Evolutionary conservation across 2,329 filamentous ascomycete genomes (phyloP).

Genomic region (Metarhizium humberi): DNA sequence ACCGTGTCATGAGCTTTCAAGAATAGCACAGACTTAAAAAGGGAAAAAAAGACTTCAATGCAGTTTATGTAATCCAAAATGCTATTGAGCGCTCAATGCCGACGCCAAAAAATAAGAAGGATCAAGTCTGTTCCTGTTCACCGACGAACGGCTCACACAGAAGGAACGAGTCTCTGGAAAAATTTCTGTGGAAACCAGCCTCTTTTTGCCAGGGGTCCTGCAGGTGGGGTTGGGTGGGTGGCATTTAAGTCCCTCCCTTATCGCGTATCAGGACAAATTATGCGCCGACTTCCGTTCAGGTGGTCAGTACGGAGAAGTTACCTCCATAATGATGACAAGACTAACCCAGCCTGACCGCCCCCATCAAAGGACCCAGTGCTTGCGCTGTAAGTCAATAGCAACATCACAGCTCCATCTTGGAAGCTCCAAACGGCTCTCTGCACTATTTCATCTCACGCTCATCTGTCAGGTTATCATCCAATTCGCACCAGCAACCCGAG

Average conservation of each 20-base stretch:
- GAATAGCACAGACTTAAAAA: constrained; percentile 4
- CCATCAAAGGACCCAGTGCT: too few relatives aligned
- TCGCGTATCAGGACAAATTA: constrained; percentile 10
- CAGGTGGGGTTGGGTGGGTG: constrained; percentile 3
- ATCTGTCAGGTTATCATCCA: neutral
- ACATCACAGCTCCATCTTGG: too few relatives aligned
- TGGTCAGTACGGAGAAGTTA: too few relatives aligned
- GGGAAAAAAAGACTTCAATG: neutral
- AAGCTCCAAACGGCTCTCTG: neutral
- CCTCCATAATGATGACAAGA: too few relatives aligned
- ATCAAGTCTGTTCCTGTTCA: neutral
- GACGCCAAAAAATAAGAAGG: neutral
- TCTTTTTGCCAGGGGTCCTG: neutral
- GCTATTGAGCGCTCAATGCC: neutral
- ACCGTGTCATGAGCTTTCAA: constrained; percentile 21
- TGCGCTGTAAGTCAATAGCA: too few relatives aligned
- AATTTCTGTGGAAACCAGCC: constrained; percentile 5
- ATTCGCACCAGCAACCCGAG: neutral
- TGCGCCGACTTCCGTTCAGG: constrained; percentile 8
- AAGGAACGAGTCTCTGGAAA: constrained; percentile 3
- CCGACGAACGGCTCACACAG: neutral
- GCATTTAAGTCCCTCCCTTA: constrained; percentile 6
- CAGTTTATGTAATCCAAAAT: neutral
- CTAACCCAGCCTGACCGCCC: too few relatives aligned
- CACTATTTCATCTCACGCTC: neutral